phyloP scores from a whole-genome alignment of 2,329 filamentous ascomycete genomes.

The Aplosporella prunicola region DNA sequence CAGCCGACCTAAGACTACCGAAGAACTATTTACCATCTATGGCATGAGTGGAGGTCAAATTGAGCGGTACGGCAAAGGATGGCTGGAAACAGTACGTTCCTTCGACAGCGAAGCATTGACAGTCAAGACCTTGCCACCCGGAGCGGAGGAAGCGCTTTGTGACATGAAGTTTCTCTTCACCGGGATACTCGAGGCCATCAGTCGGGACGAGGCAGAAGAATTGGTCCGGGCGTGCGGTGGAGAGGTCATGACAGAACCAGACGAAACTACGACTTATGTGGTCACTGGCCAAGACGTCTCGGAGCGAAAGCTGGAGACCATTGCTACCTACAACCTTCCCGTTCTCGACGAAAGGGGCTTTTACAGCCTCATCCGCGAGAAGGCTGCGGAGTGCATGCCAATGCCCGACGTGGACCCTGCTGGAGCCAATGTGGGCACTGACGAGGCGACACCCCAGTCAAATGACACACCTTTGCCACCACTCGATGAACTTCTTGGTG shows the following conservation, averaged over 20 bases:
- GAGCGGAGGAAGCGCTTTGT: background rate
- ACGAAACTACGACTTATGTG: background rate
- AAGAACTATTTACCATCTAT: conserved; percentile 17
- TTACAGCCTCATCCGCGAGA: background rate
- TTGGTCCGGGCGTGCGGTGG: conserved; percentile 1
- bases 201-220: background rate
- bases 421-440: background rate
- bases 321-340: background rate
- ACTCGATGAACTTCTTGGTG: too few relatives aligned
- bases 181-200: background rate
- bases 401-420: background rate
- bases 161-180: background rate
- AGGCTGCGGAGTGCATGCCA: background rate
- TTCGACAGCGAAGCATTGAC: too few relatives aligned
- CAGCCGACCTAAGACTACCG: conserved; percentile 15
- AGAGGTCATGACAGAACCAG: background rate
- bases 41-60: conserved; percentile 18
- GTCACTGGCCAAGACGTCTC: conserved; percentile 3
- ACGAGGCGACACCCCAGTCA: background rate
- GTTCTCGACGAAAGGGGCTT: background rate
- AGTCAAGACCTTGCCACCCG: conserved; percentile 1
- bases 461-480: too few relatives aligned
- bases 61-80: conserved; percentile 20
- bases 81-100: conserved; percentile 19
- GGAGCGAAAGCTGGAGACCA: background rate